Conservation (phyloP, 306 rosid genomes). For the Datisca glomerata region DNA sequence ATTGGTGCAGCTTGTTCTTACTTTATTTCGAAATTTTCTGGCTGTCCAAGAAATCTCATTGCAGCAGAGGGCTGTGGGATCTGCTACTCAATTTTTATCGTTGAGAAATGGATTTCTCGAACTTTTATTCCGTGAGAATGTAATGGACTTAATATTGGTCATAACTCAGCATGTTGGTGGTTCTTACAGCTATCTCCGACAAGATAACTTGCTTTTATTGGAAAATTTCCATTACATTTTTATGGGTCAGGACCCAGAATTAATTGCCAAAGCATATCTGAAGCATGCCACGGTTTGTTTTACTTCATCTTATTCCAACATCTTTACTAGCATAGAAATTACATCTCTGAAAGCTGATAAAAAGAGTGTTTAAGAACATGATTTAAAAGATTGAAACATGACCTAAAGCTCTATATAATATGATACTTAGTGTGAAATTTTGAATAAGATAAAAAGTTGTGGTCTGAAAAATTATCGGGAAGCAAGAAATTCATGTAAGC, state of each 20-base stretch:
- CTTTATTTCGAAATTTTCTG: slow-evolving; percentile 69
- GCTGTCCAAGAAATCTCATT: slow-evolving; percentile 78
- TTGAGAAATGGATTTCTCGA: slow-evolving; percentile 72
- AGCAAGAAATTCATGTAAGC: too few relatives aligned
- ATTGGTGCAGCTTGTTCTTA: slow-evolving; percentile 74
- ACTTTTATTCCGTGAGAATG: slow-evolving; percentile 72
- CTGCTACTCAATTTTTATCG: slow-evolving; percentile 48
- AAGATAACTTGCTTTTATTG: slow-evolving; percentile 80
- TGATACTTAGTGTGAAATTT: too few relatives aligned
- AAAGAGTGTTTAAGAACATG: too few relatives aligned
- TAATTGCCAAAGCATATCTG: slow-evolving; percentile 38
- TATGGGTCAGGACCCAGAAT: slow-evolving; percentile 80
- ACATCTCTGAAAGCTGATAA: too few relatives aligned
- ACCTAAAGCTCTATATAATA: too few relatives aligned
- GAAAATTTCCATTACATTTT: slow-evolving; percentile 73
- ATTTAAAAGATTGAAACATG: too few relatives aligned
- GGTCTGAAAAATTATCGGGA: too few relatives aligned
- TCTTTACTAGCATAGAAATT: too few relatives aligned
- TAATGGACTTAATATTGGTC: slow-evolving; percentile 73
- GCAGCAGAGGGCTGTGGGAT: slow-evolving; percentile 66
- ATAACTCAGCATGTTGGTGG: slow-evolving; percentile 59
- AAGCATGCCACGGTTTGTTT: slow-evolving; percentile 41
- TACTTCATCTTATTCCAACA: slow-evolving; percentile 8
- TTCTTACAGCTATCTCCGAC: slow-evolving; percentile 50
- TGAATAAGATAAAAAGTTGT: too few relatives aligned